Conservation (phyloP, 176 grass and related monocot species). For the Rhynchospora tenuis region DNA sequence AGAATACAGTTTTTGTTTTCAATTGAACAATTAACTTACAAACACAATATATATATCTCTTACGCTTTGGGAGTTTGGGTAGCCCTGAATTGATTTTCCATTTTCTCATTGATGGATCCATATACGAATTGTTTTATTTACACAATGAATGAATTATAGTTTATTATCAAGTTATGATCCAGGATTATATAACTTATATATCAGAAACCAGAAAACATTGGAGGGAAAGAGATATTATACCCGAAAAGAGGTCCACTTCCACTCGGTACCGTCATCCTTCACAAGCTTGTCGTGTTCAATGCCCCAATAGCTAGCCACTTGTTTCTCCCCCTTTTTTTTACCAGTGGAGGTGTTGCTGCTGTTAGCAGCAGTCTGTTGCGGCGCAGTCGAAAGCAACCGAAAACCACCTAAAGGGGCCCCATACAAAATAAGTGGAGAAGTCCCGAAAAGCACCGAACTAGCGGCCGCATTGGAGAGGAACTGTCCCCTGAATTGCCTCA, state of each 20-base stretch:
- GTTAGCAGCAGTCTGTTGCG: neutral
- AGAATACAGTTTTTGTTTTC: too few species aligned
- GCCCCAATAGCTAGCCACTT: slow-evolving; percentile 65
- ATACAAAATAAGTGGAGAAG: neutral
- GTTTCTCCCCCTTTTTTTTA: slow-evolving; percentile 30
- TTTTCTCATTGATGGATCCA: too few species aligned
- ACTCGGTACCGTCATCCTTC: slow-evolving; percentile 68
- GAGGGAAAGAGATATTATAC: slow-evolving; percentile 20
- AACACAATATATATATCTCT: too few species aligned
- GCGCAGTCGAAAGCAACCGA: neutral
- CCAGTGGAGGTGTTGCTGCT: neutral
- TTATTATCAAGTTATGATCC: too few species aligned
- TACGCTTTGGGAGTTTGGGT: too few species aligned
- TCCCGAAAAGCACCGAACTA: neutral
- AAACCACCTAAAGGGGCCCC: neutral
- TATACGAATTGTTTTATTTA: too few species aligned
- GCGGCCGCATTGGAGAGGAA: slow-evolving; percentile 18
- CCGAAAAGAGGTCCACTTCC: slow-evolving; percentile 84
- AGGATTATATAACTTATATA: too few species aligned
- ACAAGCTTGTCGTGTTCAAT: slow-evolving; percentile 48
- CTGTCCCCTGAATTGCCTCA: slow-evolving; percentile 33
- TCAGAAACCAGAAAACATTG: too few species aligned
- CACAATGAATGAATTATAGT: too few species aligned
- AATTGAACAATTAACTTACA: too few species aligned
- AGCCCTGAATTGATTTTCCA: too few species aligned